Base-by-base conservation (phyloP, 768 basidiomycete species). In the Leucocoprinus leucothites region DNA sequence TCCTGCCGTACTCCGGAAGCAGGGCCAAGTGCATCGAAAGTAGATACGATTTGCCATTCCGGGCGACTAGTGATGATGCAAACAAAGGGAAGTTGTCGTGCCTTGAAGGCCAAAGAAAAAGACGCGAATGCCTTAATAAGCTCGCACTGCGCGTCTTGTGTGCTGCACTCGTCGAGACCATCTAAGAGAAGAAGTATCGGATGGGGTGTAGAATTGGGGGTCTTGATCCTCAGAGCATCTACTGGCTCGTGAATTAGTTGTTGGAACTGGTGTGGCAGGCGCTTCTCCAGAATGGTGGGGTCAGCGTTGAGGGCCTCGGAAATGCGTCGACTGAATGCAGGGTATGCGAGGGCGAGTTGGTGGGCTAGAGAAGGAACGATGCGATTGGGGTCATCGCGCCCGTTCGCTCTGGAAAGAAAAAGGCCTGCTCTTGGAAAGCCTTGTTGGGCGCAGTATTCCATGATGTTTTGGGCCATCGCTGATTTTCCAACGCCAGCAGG, bases 81-180 rank as follows among this genome's bases (percentile, higher is more conserved):
- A 19, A 26, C 36, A 7, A 50, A 50, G 2, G 49, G 24, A 16
- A 40, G 9, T 2, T 25, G 31, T 21, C 18, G 18, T 3, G 11
- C 18, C 16, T 22, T 24, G 11, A 19, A 38, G 0, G 3, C 24
- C 13, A 16, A 14, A 22, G 31, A 22, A 26, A 40, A 41, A 8
- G 8, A 28, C 5, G 25, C 25, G 24, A 31, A 19, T 5, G 42
- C 9, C 6, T 43, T 9, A 14, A 51, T 51, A 1, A 42, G 4
- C 22, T 28, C 34, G 19, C 13, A 5, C n/a, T 56, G 54, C 0
- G 38, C 34, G 5, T 3, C 36, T 9, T 56, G 22, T 14, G 18
- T 43, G 4, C 19, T 7, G 19, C 46, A 56, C 26, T 56, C 47
- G 28, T 56, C 26, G n/a, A 56, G 35, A 9, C 47, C 54, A 34